Percentiles rank a stretch among this genome's conserved stretches.
Evolutionary conservation across 352 stramenopile genomes (phyloP).

Genomic region (Globisporangium irregulare): DNA sequence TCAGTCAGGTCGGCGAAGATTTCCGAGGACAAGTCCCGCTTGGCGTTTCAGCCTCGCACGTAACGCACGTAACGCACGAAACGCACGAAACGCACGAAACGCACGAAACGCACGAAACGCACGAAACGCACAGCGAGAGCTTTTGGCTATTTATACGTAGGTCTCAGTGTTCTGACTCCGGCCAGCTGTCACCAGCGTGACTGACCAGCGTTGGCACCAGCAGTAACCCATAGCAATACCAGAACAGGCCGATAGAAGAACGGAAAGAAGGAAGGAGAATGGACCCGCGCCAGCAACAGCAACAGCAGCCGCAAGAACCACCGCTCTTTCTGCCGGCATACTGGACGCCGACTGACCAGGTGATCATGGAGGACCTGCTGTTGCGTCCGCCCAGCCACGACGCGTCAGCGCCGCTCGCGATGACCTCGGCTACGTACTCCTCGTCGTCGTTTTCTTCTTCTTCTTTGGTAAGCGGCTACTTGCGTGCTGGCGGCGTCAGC

Average conservation of each 20-base stretch:
- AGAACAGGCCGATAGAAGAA: too few species aligned
- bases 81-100: too few species aligned
- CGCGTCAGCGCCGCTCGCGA: background rate
- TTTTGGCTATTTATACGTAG: background rate
- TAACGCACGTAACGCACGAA: too few species aligned
- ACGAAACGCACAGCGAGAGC: too few species aligned
- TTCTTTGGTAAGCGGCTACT: background rate
- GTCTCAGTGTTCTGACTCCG: background rate
- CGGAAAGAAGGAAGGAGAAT: background rate
- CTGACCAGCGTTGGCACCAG: background rate
- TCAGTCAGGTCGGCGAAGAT: background rate
- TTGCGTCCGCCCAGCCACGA: slow-evolving; percentile 24
- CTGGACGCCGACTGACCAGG: slow-evolving; percentile 54
- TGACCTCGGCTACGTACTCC: background rate
- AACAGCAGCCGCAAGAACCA: background rate
- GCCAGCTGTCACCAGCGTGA: background rate
- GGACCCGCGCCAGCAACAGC: background rate
- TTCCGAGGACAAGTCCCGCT: background rate
- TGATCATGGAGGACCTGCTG: slow-evolving; percentile 59
- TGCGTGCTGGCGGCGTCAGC: background rate
- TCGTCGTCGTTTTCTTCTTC: background rate
- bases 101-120: background rate
- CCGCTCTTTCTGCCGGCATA: slow-evolving; percentile 20
- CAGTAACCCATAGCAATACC: background rate
- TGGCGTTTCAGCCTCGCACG: background rate